phyloP scores from a whole-genome alignment of 768 basidiomycete genomes.

The Tylopilus subfusipes region DNA sequence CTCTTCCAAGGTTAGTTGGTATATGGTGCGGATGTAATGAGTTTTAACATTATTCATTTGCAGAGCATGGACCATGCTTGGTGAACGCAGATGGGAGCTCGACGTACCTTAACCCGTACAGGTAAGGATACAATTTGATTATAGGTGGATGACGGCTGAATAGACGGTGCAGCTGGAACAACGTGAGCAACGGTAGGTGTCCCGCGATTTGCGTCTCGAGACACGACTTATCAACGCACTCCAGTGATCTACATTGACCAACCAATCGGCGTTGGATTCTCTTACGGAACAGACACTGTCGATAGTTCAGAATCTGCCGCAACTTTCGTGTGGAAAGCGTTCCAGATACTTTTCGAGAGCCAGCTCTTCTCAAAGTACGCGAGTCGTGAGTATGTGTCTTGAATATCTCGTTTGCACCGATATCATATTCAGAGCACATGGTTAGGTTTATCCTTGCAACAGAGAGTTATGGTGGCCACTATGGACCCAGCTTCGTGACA shows the following conservation, averaged over 20 bases:
- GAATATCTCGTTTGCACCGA: not conserved
- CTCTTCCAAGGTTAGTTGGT: slow-evolving; percentile 53
- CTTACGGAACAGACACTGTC: slow-evolving; percentile 53
- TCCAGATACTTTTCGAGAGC: slow-evolving; percentile 63
- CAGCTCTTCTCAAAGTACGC: slow-evolving; percentile 47
- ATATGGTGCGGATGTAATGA: not conserved
- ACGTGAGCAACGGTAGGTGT: slow-evolving; percentile 56
- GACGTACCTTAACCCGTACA: slow-evolving; percentile 58
- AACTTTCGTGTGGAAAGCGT: slow-evolving; percentile 57
- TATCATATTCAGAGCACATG: not conserved
- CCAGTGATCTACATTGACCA: slow-evolving; percentile 71
- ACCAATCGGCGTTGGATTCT: slow-evolving; percentile 65
- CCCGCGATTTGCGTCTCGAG: not conserved
- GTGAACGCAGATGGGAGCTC: slow-evolving; percentile 50
- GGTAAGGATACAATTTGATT: slow-evolving; percentile 30
- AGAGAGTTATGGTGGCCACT: slow-evolving; percentile 69
- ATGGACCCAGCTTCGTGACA: slow-evolving; percentile 60
- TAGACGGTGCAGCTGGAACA: slow-evolving; percentile 53
- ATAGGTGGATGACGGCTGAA: not conserved
- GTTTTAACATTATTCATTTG: not conserved
- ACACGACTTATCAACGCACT: not conserved
- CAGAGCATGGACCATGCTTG: slow-evolving; percentile 62
- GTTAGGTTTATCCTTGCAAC: slow-evolving; percentile 59
- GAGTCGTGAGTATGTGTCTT: slow-evolving; percentile 46
- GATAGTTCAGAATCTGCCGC: slow-evolving; percentile 51